These are phyloP conservation scores for Anisodus acutangulus DNA, from an alignment of 257 asterid species.

Conservation along the genomic window DNA sequence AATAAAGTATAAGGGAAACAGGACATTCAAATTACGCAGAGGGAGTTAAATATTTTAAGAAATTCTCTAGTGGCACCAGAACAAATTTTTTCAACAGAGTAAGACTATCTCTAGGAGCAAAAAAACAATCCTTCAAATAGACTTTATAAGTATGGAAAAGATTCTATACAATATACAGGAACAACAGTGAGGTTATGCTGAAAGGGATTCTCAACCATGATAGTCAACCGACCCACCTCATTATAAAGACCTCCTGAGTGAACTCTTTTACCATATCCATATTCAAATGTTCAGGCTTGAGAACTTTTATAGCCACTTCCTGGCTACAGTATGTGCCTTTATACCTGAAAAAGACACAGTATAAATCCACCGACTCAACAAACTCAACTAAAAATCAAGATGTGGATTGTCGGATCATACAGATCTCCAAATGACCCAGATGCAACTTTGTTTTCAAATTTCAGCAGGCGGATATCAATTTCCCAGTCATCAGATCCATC, in stretches of 20 bases:
- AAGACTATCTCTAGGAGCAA: conserved; percentile 14
- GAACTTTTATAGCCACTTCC: conserved; percentile 61
- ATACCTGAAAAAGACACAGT: conserved; percentile 38
- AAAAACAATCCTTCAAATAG: background rate
- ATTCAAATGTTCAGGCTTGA: conserved; percentile 48
- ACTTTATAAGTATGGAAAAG: background rate
- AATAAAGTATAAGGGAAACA: background rate
- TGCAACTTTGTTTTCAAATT: conserved; percentile 47
- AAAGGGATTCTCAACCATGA: conserved; percentile 23
- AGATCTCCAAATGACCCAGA: conserved; percentile 56
- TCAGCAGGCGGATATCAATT: conserved; percentile 47
- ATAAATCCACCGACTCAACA: conserved; percentile 17
- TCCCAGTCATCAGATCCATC: conserved; percentile 60
- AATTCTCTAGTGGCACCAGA: background rate
- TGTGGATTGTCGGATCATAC: conserved; percentile 36
- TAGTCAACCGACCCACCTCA: conserved; percentile 46
- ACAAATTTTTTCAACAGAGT: background rate
- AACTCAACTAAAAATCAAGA: conserved; percentile 4
- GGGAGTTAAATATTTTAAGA: background rate
- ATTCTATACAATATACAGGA: background rate
- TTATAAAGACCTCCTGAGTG: conserved; percentile 54
- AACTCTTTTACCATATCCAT: conserved; percentile 53
- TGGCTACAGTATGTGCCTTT: conserved; percentile 59
- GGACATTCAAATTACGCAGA: background rate
- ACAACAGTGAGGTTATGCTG: conserved; percentile 12